Evolutionary conservation across 2,329 filamentous ascomycete species (phyloP), one percentile per base, ranked within the genome.

Genomic region (Cercospora berteroae): DNA sequence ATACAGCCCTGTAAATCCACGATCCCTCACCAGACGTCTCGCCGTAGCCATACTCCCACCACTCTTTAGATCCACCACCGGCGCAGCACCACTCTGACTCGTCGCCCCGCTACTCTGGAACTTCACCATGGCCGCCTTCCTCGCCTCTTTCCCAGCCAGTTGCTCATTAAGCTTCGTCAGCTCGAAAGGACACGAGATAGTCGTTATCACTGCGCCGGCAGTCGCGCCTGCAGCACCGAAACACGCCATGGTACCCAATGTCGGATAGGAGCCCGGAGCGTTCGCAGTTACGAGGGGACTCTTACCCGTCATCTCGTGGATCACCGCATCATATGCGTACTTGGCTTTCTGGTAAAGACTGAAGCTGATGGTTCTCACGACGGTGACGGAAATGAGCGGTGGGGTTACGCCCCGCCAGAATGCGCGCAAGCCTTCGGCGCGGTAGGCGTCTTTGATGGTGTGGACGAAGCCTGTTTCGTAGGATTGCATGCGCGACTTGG

Each of bases 121-220:
- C 56, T 50, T 44, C 31, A 48, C 57, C 36, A 66, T 29, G 5
- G 63, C 65, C 9, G 67, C 67, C 56, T 78, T 77, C 36, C 77
- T 71, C 23, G 90, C 89, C 81, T 94, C 87, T 67, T 94, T 82
- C 10, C 93, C 90, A 1, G 92, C 93, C 20, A 95, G 90, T 78
- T 96, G 92, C 16, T 92, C 91, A 77, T 90, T 94, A 67, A 95
- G 84, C 79, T 96, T 96, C n/a, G 91, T 94, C 78, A 96, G 85
- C 79, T 96, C 92, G 77, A 96, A 96, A 1, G 92, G 92, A 76
- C 92, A 96, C 72, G 92, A 91, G 73, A 95, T 87, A 60, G 90
- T 84, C 8, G 92, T 94, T 64, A 95, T 94, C 68, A 88, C 86
- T 23, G 90, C 92, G 65, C 92, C 92, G 60, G 92, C 90, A 12